Base-by-base conservation (phyloP, 495 filamentous ascomycete species). In the Xylaria intraflava region DNA sequence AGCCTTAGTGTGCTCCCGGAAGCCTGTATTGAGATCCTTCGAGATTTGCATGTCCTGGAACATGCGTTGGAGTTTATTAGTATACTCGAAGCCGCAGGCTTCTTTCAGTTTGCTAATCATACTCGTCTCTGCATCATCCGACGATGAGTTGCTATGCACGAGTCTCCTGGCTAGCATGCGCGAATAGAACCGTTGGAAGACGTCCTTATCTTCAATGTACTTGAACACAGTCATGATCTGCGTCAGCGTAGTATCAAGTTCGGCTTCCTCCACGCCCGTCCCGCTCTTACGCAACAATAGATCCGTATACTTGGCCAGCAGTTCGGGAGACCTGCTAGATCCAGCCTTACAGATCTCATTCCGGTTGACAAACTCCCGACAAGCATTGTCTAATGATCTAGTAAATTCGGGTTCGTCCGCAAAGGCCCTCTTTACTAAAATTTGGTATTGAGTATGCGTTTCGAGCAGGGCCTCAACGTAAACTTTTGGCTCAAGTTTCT, bases 171-270 rank as follows among this genome's bases (percentile, higher is more conserved):
- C 94, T 56, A 99, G 74, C 85, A 91, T 93, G 45, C 92, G 88
- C 8, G 94, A 94, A 71, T 99, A 99, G 72, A 96, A 97, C 68
- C 96, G 97, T 70, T 97, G 94, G 78, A 97, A 99, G 6, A 99
- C 93, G 68, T 99, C 93, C 73, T 97, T 97, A 72, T 99, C 93
- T 64, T 99, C 94, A 59, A 99, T 96, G 73, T 97, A 99, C 71
- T 99, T 99, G 83, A 99, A 99, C 33, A 97, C 89, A 2, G 90
- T 96, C 93, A 99, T 99, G 62, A 99, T 91, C 65, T 96, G 88
- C n/a, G 84, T 83, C 38, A 97, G 74, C 50, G 88, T 89, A 56
- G 85, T 83, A 70, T 99, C 93, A 47, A 97, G 82, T 56, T 97
- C 90, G 22, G 86, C 85, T 67, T 97, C 94, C 67, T 97, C 93